Evolutionary conservation across 768 basidiomycete species (phyloP), one percentile per base, ranked within the genome.

Genomic region (Xerocomus spinulosus): DNA sequence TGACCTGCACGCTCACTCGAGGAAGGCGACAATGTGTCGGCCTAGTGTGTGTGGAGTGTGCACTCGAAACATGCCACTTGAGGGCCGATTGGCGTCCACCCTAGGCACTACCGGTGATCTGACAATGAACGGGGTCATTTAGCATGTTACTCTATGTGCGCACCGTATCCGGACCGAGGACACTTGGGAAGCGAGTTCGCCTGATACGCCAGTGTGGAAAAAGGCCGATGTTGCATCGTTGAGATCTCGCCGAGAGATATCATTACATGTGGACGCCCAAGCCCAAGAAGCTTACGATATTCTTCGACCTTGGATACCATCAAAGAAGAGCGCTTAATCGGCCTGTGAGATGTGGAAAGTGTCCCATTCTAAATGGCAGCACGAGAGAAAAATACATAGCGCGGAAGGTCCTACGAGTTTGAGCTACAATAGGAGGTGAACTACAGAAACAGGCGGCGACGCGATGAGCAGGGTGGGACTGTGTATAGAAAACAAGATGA

Each of bases 401-500:
- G 23, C 53, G 24, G 30, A 53, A n/a, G 3, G 23, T 17, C 9
- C 26, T 42, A 54, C 42, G 32, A 15, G 42, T 35, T 15, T 23
- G 30, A 41, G 26, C 32, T 47, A 46, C 42, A 50, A 20, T n/a
- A 5, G 6, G 28, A 3, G n/a, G 30, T 32, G 14, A 30, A 44
- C 52, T 58, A 52, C 36, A 50, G 28, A 45, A 39, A 34, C 32
- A 38, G 10, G 26, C 9, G 10, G 28, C 6, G 17, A 23, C 20
- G 28, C 36, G 9, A 37, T 28, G 18, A 35, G 24, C 36, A 35
- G 10, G 18, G n/a, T 10, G n/a, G 32, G 13, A 42, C 14, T 25
- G 32, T 20, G 30, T 37, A 41, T 14, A 6, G n/a, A 39, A 42
- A 44, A 50, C 34, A 18, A 15, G 12, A 24, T 7, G 2, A 26